Conservation (phyloP, 305 asterid genomes). For the Rubia peregrina region DNA sequence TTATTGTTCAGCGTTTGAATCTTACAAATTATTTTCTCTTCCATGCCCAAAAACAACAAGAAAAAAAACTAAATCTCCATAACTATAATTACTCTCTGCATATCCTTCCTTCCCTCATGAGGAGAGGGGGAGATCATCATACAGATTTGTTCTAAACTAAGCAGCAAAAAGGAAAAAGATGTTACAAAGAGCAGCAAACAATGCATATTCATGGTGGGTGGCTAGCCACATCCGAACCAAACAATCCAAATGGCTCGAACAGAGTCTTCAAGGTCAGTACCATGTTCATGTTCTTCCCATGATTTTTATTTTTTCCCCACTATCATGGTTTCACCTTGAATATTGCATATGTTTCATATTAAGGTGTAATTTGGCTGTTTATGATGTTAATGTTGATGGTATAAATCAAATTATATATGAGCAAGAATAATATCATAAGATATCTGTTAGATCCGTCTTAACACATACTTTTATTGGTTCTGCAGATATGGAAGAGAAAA, state of each 20-base stretch:
- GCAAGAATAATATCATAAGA: no score
- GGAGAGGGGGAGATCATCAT: constrained; percentile 24
- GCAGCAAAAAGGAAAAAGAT: constrained; percentile 21
- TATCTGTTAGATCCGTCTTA: no score
- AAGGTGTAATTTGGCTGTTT: no score
- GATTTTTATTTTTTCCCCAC: background rate
- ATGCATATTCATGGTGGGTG: constrained; percentile 99
- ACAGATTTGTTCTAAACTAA: background rate
- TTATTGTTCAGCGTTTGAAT: constrained; percentile 3
- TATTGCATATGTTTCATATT: no score
- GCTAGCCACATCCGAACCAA: constrained; percentile 93
- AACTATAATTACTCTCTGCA: background rate
- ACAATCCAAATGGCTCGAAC: constrained; percentile 97
- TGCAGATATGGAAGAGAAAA: constrained; percentile 86
- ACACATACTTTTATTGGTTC: background rate
- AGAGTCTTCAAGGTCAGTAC: constrained; percentile 57
- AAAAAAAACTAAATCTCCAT: background rate
- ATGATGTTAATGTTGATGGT: no score
- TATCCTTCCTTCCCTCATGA: background rate
- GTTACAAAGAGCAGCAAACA: constrained; percentile 94
- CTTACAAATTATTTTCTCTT: constrained; percentile 17
- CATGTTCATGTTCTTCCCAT: background rate
- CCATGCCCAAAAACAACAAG: background rate
- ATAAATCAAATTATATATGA: no score
- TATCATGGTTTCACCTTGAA: background rate